Base-by-base conservation (phyloP, 2,329 filamentous ascomycete species). In the Colletotrichum somersetense region DNA sequence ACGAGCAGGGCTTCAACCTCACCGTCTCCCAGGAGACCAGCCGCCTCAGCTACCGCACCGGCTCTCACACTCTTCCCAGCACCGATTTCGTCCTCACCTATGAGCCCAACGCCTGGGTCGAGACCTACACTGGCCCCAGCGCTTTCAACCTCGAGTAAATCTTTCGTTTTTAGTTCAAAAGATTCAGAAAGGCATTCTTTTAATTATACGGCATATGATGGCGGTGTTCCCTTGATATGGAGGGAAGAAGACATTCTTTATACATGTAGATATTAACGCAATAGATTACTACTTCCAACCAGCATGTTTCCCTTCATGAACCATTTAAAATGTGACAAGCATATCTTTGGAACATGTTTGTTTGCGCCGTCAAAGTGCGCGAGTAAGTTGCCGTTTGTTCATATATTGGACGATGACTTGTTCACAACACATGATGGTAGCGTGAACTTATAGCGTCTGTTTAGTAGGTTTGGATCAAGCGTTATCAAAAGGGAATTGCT, bases 81-180 rank as follows among this genome's bases (percentile, higher is more conserved):
- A 58, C 66, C 74, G 72, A 80, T 52, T 74, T 80, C 30, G 59
- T 23, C 23, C 69, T 66, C 44, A 66, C 72, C 57, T 55, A 74
- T 66, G 42, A 77, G 73, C 76, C 75, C 66, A 79, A 79, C 66
- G 78, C 75, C 35, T 63, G 65, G 55, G 76, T 78, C 52, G 72
- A 81, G 77, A 62, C 10, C 61, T 81, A 81, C 75, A 75, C 62
- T 26, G 80, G 80, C 65, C 64, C 79, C 10, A 52, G 5, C 20
- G 20, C n/a, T 5, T 72, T 72, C 59, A 50, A 72, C 46, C 69
- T 72, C 48, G 66, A 69, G 66, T 72, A 69, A 69, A 48, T 14
- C 1, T 11, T 10, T 44, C 16, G 18, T 7, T 14, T 16, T 50
- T 38, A 4, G 18, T 18, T 3, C 30, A 8, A 35, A 7, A 18